Percentiles rank a stretch among this genome's conserved stretches.
These are phyloP conservation scores for Helotiales sp. DNA, from an alignment of 2,329 filamentous ascomycete genomes.

Conservation along the genomic window DNA sequence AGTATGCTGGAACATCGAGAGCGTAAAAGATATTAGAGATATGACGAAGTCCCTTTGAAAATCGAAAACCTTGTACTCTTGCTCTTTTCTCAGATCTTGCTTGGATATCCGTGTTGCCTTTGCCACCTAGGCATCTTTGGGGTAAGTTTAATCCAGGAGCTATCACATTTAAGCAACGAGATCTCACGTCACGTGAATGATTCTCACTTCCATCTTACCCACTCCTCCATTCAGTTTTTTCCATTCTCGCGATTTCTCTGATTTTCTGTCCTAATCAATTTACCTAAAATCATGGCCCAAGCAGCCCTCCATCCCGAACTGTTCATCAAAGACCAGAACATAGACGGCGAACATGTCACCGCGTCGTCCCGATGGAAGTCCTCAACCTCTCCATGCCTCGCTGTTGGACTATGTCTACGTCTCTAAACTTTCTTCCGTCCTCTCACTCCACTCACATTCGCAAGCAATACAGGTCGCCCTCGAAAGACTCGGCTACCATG, in stretches of 20 bases:
- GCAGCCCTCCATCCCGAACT: conserved; percentile 7
- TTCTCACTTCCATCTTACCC: not conserved
- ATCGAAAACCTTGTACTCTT: too few relatives aligned
- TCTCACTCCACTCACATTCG: not conserved
- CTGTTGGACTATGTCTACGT: conserved; percentile 21
- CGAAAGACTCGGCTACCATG: not conserved
- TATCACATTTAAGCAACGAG: too few relatives aligned
- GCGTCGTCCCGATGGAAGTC: conserved; percentile 19
- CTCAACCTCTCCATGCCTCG: conserved; percentile 17
- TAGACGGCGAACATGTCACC: conserved; percentile 6
- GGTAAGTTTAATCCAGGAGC: too few relatives aligned
- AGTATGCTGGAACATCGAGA: conserved; percentile 35
- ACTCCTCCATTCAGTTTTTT: too few relatives aligned
- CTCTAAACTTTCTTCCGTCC: not conserved
- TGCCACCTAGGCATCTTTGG: too few relatives aligned
- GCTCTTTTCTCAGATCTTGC: too few relatives aligned
- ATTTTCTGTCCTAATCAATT: not conserved
- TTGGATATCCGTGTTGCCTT: too few relatives aligned
- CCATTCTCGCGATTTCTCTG: too few relatives aligned
- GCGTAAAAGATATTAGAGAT: conserved; percentile 32
- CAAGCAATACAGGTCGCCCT: conserved; percentile 1
- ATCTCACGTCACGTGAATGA: not conserved
- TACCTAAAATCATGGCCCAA: not conserved
- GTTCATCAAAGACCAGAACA: conserved; percentile 5
- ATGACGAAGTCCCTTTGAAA: not conserved